These are phyloP conservation scores for Quercus agrifolia DNA, from an alignment of 306 rosid species.

Conservation along the genomic window DNA sequence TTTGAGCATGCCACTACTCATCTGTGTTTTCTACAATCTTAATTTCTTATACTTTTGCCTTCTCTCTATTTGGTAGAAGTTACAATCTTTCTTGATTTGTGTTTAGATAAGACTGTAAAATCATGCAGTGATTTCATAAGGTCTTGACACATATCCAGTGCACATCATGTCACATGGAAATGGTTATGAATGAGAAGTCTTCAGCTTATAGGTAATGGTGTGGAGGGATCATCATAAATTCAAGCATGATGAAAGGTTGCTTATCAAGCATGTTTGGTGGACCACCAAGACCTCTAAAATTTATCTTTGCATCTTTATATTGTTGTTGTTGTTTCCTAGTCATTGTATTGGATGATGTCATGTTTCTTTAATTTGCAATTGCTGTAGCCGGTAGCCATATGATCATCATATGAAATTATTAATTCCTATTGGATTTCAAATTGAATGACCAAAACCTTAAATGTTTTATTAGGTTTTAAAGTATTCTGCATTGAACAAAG, in stretches of 20 bases:
- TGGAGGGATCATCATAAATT: not conserved
- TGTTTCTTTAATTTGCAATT: not conserved
- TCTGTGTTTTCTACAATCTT: not conserved
- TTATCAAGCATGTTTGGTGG: not conserved
- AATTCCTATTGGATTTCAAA: not conserved
- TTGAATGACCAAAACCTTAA: not conserved
- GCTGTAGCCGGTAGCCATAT: not conserved
- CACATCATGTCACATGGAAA: not conserved
- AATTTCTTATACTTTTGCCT: too few species aligned
- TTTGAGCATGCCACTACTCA: not conserved
- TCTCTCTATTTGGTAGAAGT: too few species aligned
- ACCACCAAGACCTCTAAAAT: not conserved
- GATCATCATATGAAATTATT: not conserved
- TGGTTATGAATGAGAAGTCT: not conserved
- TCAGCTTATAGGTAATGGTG: not conserved
- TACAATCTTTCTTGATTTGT: too few species aligned
- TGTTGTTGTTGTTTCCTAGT: too few species aligned
- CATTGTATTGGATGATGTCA: not conserved
- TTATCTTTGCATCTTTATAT: not conserved
- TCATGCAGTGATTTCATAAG: not conserved
- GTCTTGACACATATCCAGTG: not conserved
- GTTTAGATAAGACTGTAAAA: not conserved
- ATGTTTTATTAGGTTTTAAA: not conserved
- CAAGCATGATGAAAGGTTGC: slow-evolving; percentile 2
- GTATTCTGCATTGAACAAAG: not conserved